A percentile compares a stretch with the other conserved stretches of the same genome.
phyloP scores from a whole-genome alignment of 495 filamentous ascomycete species.

The Halenospora varia region DNA sequence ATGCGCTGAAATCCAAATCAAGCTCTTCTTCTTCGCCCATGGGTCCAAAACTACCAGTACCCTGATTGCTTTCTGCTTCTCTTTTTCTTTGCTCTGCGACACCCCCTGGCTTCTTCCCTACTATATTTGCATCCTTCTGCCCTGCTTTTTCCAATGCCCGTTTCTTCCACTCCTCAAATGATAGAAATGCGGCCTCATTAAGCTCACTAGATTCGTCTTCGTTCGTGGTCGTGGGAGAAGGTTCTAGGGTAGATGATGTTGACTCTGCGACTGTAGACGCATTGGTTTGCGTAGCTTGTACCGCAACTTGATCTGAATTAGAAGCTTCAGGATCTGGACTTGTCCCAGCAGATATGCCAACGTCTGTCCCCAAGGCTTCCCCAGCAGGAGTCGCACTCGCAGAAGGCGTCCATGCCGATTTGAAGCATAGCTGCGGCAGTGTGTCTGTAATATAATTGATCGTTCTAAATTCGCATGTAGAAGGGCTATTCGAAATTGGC shows the following conservation, averaged over 20 bases:
- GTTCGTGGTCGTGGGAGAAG: not conserved
- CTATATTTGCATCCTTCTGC: conserved; percentile 63
- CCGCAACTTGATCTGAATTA: conserved; percentile 6
- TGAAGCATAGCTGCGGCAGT: conserved; percentile 68
- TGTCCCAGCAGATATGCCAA: conserved; percentile 6
- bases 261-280: not conserved
- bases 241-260: too few species aligned
- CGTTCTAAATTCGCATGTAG: conserved; percentile 60
- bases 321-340: conserved; percentile 4
- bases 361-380: not conserved
- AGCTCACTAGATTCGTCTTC: conserved; percentile 58
- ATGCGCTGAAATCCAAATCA: conserved; percentile 76
- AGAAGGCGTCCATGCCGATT: conserved; percentile 10
- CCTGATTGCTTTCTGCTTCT: conserved; percentile 42
- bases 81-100: conserved; percentile 29
- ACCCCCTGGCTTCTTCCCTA: conserved; percentile 29
- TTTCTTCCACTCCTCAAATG: conserved; percentile 98
- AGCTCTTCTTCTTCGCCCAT: conserved; percentile 90
- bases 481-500: not conserved
- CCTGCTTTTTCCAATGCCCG: conserved; percentile 85
- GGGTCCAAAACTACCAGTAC: conserved; percentile 57
- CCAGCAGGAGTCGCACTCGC: conserved; percentile 8
- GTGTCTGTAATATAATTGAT: conserved; percentile 80
- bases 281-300: conserved; percentile 19
- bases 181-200: conserved; percentile 83